Evolutionary conservation across 2,329 filamentous ascomycete genomes (phyloP), one percentile per base, ranked within the genome.

Genomic region (Phyllosticta citribraziliensis): DNA sequence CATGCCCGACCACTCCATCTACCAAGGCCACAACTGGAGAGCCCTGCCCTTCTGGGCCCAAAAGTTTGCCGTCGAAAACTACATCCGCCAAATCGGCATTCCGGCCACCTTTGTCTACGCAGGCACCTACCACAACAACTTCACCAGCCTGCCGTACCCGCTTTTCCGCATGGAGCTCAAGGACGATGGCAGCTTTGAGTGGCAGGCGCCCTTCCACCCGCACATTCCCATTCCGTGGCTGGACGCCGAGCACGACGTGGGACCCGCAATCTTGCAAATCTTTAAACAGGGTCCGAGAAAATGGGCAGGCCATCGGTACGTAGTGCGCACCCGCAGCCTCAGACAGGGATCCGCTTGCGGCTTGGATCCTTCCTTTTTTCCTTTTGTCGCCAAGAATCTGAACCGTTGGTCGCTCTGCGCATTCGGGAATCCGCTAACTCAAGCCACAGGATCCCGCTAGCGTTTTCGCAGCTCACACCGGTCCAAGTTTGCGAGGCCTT

Each of bases 41-140:
- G 87, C 88, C 1, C 78, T 97, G 57, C 94, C 94, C 0, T 82
- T 96, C 58, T 99, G 94, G 93, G 86, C 89, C 4, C 87, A 88
- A 64, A 99, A 99, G 75, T 91, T 95, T 74, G 87, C 89, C 56
- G 88, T 97, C 52, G 94, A 97, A 75, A 88, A 94, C 60, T 96
- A 97, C 73, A 83, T 97, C 57, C 85, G 89, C 62, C 84, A 91
- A 71, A 83, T 96, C 51, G 86, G 86, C 10, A 80, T 97, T 11
- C 90, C 90, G 0, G 86, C 92, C 0, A 97, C 93, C 0, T 97
- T 96, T 73, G 87, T 97, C 66, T 97, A 97, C 75, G 91, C 92
- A 10, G 94, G 93, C 63, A 97, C 97, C 68, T 99, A 97, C 80
- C 96, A 97, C 80, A 97, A 97, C 76, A 97, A 99, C 73, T 99